phyloP scores from a whole-genome alignment of 129 eudicot species.

The Erigeron canadensis region DNA sequence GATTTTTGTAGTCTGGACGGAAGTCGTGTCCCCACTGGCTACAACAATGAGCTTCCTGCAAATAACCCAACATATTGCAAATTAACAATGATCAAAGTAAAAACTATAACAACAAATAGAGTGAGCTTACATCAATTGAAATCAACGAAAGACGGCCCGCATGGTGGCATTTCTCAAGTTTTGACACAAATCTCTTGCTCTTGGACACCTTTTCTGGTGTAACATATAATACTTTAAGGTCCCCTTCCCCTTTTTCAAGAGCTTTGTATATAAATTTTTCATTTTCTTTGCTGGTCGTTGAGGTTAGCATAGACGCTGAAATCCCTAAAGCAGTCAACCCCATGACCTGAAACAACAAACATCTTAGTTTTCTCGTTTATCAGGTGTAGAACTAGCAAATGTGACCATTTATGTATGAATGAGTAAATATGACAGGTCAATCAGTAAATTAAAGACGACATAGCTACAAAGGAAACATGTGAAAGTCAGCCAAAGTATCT shows the following conservation, averaged over 20 bases:
- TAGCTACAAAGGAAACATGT: neutral
- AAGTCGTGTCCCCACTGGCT: slow-evolving; percentile 99
- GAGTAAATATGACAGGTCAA: neutral
- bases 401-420: neutral
- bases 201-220: slow-evolving; percentile 97
- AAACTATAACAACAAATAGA: slow-evolving; percentile 10
- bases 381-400: neutral
- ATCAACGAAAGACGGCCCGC: slow-evolving; percentile 94
- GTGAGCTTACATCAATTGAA: slow-evolving; percentile 71
- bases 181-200: slow-evolving; percentile 97
- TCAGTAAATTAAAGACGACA: neutral
- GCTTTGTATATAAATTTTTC: slow-evolving; percentile 90
- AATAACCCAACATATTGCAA: neutral
- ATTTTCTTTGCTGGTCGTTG: slow-evolving; percentile 86
- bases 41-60: slow-evolving; percentile 99
- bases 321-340: slow-evolving; percentile 98
- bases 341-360: slow-evolving; percentile 70
- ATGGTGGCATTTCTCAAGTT: slow-evolving; percentile 94
- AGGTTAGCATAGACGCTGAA: slow-evolving; percentile 93
- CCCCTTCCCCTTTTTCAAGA: slow-evolving; percentile 95
- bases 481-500: neutral
- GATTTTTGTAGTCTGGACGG: slow-evolving; percentile 98
- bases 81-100: neutral
- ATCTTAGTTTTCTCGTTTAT: neutral
- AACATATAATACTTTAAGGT: slow-evolving; percentile 81